These are phyloP conservation scores for Colletotrichum sp. DNA, from an alignment of 2,329 filamentous ascomycete species.

Conservation along the genomic window DNA sequence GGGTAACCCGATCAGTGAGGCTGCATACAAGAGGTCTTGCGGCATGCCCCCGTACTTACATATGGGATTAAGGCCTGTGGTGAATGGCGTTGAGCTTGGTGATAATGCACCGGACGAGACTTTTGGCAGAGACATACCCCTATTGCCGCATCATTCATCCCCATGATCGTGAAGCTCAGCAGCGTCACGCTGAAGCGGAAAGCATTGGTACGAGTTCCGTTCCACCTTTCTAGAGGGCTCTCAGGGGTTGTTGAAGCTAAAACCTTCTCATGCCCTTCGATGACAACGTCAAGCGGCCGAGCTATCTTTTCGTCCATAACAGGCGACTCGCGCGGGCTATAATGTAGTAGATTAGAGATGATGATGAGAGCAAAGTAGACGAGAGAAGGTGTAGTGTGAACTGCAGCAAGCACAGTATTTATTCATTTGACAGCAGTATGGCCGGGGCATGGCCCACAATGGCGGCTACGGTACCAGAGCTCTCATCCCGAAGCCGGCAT, in stretches of 20 bases:
- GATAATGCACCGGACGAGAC: neutral
- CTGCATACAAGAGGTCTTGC: neutral
- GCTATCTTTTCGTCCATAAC: neutral
- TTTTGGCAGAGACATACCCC: conserved; percentile 54
- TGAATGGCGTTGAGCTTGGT: neutral
- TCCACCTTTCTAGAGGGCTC: conserved; percentile 62
- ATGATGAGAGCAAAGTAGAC: neutral
- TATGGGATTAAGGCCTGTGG: neutral
- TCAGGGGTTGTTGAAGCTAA: neutral
- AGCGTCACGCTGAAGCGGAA: conserved; percentile 64
- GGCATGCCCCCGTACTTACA: neutral
- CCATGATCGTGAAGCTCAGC: conserved; percentile 68
- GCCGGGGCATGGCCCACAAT: neutral
- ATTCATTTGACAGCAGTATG: neutral
- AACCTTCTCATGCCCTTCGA: neutral
- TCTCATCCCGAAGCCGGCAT: neutral
- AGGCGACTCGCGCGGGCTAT: neutral
- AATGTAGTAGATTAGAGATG: neutral
- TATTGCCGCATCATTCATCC: conserved; percentile 71
- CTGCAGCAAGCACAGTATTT: neutral
- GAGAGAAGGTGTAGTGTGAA: neutral
- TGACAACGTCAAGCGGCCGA: neutral
- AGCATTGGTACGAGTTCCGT: conserved; percentile 60
- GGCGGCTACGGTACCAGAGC: neutral
- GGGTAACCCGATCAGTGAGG: neutral